Percentiles rank a stretch among this genome's conserved stretches.
Evolutionary conservation across 371 early-diverging fungal genomes (phyloP).

Genomic region (Circinella minor): DNA sequence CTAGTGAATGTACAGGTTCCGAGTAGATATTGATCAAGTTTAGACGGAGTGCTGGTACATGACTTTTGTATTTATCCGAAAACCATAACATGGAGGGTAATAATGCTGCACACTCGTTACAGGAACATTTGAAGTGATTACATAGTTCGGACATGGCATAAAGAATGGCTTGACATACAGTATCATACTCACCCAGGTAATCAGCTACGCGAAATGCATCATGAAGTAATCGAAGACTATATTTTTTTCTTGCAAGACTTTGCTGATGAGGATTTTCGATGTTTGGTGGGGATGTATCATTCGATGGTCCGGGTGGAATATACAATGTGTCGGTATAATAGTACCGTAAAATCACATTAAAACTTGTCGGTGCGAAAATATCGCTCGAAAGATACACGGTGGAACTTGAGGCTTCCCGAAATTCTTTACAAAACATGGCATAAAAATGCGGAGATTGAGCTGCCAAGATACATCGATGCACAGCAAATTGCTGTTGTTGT

Average conservation of each 20-base stretch:
- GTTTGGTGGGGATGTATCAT: not conserved
- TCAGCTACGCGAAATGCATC: slow-evolving; percentile 47
- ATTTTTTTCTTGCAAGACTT: slow-evolving; percentile 35
- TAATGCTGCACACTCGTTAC: slow-evolving; percentile 40
- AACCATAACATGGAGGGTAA: slow-evolving; percentile 52
- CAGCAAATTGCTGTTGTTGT: slow-evolving; percentile 10
- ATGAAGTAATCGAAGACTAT: slow-evolving; percentile 42
- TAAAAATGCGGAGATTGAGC: slow-evolving; percentile 50
- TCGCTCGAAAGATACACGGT: slow-evolving; percentile 31
- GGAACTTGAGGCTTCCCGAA: slow-evolving; percentile 22
- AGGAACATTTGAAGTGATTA: slow-evolving; percentile 49
- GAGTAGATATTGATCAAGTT: slow-evolving; percentile 35
- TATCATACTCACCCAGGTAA: slow-evolving; percentile 44
- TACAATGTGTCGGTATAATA: slow-evolving; percentile 29
- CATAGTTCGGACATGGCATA: slow-evolving; percentile 39
- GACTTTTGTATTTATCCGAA: slow-evolving; percentile 35
- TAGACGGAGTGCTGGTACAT: slow-evolving; percentile 28
- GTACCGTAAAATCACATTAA: slow-evolving; percentile 28
- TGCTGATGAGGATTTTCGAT: slow-evolving; percentile 17
- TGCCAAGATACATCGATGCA: slow-evolving; percentile 48
- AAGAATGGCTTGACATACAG: slow-evolving; percentile 31
- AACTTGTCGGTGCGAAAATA: slow-evolving; percentile 24
- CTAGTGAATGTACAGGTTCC: slow-evolving; percentile 42
- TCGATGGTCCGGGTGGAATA: slow-evolving; percentile 18
- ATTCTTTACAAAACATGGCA: slow-evolving; percentile 39